Conservation (phyloP, 2,329 filamentous ascomycete genomes). For the Tolypocladium album region DNA sequence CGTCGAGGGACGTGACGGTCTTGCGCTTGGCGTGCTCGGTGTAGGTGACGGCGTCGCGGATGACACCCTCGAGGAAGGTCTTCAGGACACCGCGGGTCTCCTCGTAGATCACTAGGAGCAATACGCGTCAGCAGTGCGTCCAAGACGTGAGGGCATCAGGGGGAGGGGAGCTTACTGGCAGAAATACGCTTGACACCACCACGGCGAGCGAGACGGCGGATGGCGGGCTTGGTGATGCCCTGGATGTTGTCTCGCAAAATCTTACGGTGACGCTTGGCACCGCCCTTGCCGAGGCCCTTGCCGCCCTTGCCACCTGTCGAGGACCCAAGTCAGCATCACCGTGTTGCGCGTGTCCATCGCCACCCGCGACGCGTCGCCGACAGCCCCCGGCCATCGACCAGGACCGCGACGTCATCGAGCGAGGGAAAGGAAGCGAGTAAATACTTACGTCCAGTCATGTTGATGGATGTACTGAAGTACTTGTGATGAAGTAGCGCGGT, state of each 20-base stretch:
- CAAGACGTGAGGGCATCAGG: background rate
- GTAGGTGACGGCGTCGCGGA: slow-evolving; percentile 68
- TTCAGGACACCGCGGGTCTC: slow-evolving; percentile 69
- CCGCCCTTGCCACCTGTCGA: slow-evolving; percentile 79
- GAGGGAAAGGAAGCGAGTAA: slow-evolving; percentile 4
- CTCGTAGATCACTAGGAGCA: slow-evolving; percentile 56
- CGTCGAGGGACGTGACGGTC: slow-evolving; percentile 62
- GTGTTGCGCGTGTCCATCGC: background rate
- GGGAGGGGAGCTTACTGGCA: slow-evolving; percentile 53
- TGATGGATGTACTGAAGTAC: slow-evolving; percentile 28
- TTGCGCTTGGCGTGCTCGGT: slow-evolving; percentile 75
- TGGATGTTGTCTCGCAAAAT: slow-evolving; percentile 99
- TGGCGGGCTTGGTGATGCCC: slow-evolving; percentile 97
- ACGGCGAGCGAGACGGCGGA: slow-evolving; percentile 96
- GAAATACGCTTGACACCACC: slow-evolving; percentile 99
- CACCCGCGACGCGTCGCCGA: background rate
- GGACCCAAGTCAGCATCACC: slow-evolving; percentile 30
- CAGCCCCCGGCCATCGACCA: background rate
- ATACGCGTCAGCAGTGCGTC: slow-evolving; percentile 3
- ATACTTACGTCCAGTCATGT: slow-evolving; percentile 64
- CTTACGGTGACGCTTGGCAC: slow-evolving; percentile 98
- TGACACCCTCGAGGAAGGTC: slow-evolving; percentile 68
- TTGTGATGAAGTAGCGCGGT: slow-evolving; percentile 1
- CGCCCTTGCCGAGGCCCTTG: slow-evolving; percentile 96
- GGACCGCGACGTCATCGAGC: background rate